phyloP scores from a whole-genome alignment of 2,329 filamentous ascomycete species.

The Colletotrichum sansevieriae region DNA sequence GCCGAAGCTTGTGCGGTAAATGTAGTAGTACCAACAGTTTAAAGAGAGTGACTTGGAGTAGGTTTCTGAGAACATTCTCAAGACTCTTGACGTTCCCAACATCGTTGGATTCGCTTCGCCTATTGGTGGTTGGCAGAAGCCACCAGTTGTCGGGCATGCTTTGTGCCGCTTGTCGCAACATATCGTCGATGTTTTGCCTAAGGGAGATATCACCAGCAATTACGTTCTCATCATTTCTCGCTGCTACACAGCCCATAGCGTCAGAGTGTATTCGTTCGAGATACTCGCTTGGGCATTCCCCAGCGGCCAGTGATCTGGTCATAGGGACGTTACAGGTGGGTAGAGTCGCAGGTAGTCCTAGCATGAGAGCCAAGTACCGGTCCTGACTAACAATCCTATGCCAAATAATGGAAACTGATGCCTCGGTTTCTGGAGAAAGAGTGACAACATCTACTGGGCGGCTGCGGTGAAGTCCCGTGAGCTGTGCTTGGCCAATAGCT shows the following conservation, averaged over 20 bases:
- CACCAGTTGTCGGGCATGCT: slow-evolving; percentile 48
- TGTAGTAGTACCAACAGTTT: slow-evolving; percentile 51
- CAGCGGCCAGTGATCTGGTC: not conserved
- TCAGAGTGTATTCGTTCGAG: slow-evolving; percentile 17
- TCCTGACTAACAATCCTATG: slow-evolving; percentile 53
- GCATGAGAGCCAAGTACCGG: slow-evolving; percentile 53
- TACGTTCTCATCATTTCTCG: slow-evolving; percentile 47
- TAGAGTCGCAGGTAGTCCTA: slow-evolving; percentile 53
- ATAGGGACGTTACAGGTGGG: not conserved
- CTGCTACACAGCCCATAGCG: slow-evolving; percentile 46
- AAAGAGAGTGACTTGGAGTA: slow-evolving; percentile 50
- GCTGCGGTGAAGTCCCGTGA: slow-evolving; percentile 55
- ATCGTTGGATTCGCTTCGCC: not conserved
- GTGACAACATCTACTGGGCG: not conserved
- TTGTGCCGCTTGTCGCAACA: slow-evolving; percentile 45
- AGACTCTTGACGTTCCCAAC: slow-evolving; percentile 39
- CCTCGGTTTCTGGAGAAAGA: slow-evolving; percentile 16
- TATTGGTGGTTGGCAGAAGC: slow-evolving; percentile 41
- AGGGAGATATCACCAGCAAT: slow-evolving; percentile 38
- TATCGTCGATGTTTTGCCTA: slow-evolving; percentile 47
- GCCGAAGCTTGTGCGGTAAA: slow-evolving; percentile 50
- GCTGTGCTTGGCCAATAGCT: slow-evolving; percentile 55
- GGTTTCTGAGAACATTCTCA: slow-evolving; percentile 44
- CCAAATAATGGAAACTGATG: slow-evolving; percentile 48
- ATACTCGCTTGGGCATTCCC: slow-evolving; percentile 14